Conservation (phyloP, 371 early-diverging fungal species). For the Mortierella sp. region DNA sequence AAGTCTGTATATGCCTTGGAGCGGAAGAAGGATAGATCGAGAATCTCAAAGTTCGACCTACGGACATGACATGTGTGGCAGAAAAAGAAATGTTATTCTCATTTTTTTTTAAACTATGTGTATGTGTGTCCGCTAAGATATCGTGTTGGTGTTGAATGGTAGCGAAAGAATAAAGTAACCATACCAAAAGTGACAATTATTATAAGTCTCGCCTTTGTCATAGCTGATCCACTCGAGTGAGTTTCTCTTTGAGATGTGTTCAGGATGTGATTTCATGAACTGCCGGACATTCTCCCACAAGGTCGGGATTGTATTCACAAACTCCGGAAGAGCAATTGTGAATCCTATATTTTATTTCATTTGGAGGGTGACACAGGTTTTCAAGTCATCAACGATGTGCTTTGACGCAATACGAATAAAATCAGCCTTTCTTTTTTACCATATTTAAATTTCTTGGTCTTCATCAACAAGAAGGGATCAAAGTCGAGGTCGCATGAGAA, state of each 20-base stretch:
- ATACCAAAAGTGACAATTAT: constrained; percentile 90
- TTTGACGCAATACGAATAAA: too few relatives aligned
- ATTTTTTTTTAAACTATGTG: not conserved
- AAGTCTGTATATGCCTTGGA: constrained; percentile 79
- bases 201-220: constrained; percentile 65
- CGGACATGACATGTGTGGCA: not conserved
- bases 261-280: constrained; percentile 63
- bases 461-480: constrained; percentile 92
- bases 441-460: constrained; percentile 83
- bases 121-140: not conserved
- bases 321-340: constrained; percentile 87
- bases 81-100: not conserved
- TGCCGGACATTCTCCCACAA: constrained; percentile 78
- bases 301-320: constrained; percentile 84
- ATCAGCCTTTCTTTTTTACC: constrained; percentile 51
- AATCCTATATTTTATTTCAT: too few relatives aligned
- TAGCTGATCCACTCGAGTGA: constrained; percentile 66
- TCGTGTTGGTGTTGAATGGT: too few relatives aligned
- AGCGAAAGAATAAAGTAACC: not conserved
- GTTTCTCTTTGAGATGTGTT: constrained; percentile 61
- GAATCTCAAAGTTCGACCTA: constrained; percentile 91
- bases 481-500: constrained; percentile 90
- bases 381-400: too few relatives aligned
- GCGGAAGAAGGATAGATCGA: constrained; percentile 82
- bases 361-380: not conserved